Evolutionary conservation across 163 green algal genomes (phyloP), one percentile per base, ranked within the genome.

Genomic region (Chlorella variabilis): DNA sequence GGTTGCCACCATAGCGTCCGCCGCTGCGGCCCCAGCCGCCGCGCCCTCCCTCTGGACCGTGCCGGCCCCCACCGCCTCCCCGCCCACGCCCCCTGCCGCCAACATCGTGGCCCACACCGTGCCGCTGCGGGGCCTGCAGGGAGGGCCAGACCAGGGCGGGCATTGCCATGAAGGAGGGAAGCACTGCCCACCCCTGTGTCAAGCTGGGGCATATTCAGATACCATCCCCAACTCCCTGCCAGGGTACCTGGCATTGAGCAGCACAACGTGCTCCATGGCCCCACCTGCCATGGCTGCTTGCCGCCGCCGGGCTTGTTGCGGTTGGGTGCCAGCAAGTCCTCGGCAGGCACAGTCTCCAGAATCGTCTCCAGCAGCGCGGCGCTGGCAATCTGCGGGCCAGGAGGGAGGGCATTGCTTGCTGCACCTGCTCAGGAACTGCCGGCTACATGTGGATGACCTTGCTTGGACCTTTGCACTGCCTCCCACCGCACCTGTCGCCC

Each of bases 311-410:
- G 84, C 67, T 79, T 76, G 41, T 20, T n/a, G 13, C n/a, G n/a
- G 25, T 31, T 41, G 42, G 42, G 68, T 38, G 48, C 65, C 61
- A 88, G 75, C 63, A 89, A 82, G 42, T 89, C 85, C 36, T 66
- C 61, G 33, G 81, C 80, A 33, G 80, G 71, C 41, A 83, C 71
- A 27, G 67, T 82, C 31, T 66, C 69, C 68, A 89, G 63, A 29
- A 89, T 74, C 33, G 29, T 75, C 56, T 84, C 78, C 45, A 89
- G 76, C 65, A 89, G 65, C 13, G 78, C 85, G 27, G 85, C 85
- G 27, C 71, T 82, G n/a, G 85, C 83, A 27, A 84, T 69, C 78
- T 89, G 85, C 68, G 29, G 4, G 41, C 42, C 18, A 29, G 39
- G 25, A n/a, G 41, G 66, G 25, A 41, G 25, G 59, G 66, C 39